phyloP scores from a whole-genome alignment of 78 protist genomes.

The Dictyostelium purpureum region DNA sequence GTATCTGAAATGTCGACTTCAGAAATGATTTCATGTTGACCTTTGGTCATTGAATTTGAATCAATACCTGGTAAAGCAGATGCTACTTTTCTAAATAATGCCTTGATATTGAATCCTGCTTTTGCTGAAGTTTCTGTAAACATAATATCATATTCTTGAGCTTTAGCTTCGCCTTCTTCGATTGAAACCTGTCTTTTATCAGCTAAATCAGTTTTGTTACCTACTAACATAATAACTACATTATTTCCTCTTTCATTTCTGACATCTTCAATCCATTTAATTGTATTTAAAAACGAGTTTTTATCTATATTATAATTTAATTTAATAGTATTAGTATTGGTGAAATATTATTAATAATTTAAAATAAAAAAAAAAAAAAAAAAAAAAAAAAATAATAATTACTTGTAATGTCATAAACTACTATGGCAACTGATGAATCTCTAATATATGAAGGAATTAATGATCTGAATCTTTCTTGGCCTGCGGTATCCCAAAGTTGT shows the following conservation, averaged over 20 bases:
- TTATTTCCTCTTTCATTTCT: slow-evolving; percentile 95
- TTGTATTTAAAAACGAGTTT: slow-evolving; percentile 85
- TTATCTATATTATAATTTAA: slow-evolving; percentile 67
- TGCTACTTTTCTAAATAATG: slow-evolving; percentile 89
- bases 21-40: slow-evolving; percentile 9
- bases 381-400: not conserved
- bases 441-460: slow-evolving; percentile 98
- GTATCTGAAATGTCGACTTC: not conserved
- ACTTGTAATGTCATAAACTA: slow-evolving; percentile 98
- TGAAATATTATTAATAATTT: not conserved
- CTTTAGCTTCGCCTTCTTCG: slow-evolving; percentile 97
- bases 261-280: slow-evolving; percentile 97
- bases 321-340: too few relatives aligned
- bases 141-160: slow-evolving; percentile 90
- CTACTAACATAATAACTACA: slow-evolving; percentile 96
- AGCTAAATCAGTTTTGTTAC: slow-evolving; percentile 96
- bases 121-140: slow-evolving; percentile 97
- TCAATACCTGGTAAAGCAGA: slow-evolving; percentile 84
- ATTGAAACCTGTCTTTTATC: slow-evolving; percentile 94
- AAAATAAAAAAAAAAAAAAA: not conserved
- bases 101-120: slow-evolving; percentile 94
- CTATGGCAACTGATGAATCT: slow-evolving; percentile 97
- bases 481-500: slow-evolving; percentile 98
- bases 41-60: slow-evolving; percentile 43
- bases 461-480: slow-evolving; percentile 93